Conservation (phyloP, 805 yeast genomes). For the Komagataella pseudopastoris region DNA sequence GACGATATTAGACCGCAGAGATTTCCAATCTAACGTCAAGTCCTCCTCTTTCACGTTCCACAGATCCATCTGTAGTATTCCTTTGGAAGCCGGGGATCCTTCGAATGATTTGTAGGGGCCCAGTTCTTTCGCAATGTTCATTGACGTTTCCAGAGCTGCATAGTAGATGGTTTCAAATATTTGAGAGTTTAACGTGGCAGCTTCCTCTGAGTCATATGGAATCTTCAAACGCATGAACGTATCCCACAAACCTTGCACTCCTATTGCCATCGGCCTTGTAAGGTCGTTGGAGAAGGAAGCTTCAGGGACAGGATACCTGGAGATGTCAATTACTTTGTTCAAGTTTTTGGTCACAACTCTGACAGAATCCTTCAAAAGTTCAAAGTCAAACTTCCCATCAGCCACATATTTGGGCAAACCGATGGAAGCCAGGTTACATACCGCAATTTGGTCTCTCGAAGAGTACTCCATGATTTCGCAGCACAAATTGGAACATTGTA, state of each 20-base stretch:
- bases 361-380: constrained; percentile 58
- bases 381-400: constrained; percentile 49
- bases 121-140: constrained; percentile 56
- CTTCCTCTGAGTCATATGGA: constrained; percentile 78
- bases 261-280: constrained; percentile 91
- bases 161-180: constrained; percentile 95
- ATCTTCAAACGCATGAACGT: constrained; percentile 65
- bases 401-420: constrained; percentile 74
- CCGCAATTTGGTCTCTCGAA: constrained; percentile 86
- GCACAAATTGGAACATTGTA: constrained; percentile 88
- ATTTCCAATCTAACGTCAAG: constrained; percentile 76
- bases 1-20: constrained; percentile 43
- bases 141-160: constrained; percentile 79
- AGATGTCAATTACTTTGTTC: constrained; percentile 73
- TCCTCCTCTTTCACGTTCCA: constrained; percentile 49
- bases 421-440: constrained; percentile 85
- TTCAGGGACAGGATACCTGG: constrained; percentile 70
- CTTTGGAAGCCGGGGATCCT: constrained; percentile 88
- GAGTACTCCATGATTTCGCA: constrained; percentile 92
- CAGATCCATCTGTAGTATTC: constrained; percentile 73
- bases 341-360: constrained; percentile 72
- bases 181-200: constrained; percentile 62
- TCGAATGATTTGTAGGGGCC: constrained; percentile 65
- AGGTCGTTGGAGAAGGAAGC: constrained; percentile 66
- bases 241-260: constrained; percentile 97